A percentile compares a stretch with the other conserved stretches of the same genome.
phyloP scores from a whole-genome alignment of 148 eudicot genomes.

The Vaccinium corymbosum region DNA sequence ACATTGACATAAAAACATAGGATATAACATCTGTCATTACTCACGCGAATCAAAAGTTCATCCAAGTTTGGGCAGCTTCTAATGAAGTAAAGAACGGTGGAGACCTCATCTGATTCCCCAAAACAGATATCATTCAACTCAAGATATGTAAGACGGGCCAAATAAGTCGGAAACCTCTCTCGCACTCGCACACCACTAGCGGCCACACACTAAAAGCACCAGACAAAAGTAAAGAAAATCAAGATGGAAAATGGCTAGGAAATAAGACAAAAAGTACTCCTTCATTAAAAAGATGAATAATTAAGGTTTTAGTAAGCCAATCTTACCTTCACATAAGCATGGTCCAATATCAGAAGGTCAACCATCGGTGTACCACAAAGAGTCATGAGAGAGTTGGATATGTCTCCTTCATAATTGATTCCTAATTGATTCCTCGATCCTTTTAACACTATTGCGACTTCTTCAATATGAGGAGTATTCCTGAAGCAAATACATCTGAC shows the following conservation, averaged over 20 bases:
- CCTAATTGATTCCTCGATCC: too few species aligned
- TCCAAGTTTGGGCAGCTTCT: constrained; percentile 3
- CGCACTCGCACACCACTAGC: neutral
- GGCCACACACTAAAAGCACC: neutral
- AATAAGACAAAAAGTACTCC: too few species aligned
- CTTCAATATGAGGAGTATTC: neutral
- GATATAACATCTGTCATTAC: too few species aligned
- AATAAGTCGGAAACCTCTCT: neutral
- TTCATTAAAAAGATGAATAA: neutral
- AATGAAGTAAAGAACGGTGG: neutral
- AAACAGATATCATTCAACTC: neutral
- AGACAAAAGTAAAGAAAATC: neutral
- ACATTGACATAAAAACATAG: too few species aligned
- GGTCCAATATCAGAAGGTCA: neutral
- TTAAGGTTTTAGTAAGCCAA: neutral
- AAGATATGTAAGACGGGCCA: neutral
- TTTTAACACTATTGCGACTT: neutral
- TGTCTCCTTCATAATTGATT: neutral
- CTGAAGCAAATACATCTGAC: neutral
- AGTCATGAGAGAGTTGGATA: too few species aligned
- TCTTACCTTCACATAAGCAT: neutral
- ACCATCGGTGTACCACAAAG: neutral
- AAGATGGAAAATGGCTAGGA: neutral
- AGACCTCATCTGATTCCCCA: neutral
- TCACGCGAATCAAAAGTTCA: neutral